Evolutionary conservation across 352 stramenopile genomes (phyloP).

Genomic region (Phytophthora tubulina): DNA sequence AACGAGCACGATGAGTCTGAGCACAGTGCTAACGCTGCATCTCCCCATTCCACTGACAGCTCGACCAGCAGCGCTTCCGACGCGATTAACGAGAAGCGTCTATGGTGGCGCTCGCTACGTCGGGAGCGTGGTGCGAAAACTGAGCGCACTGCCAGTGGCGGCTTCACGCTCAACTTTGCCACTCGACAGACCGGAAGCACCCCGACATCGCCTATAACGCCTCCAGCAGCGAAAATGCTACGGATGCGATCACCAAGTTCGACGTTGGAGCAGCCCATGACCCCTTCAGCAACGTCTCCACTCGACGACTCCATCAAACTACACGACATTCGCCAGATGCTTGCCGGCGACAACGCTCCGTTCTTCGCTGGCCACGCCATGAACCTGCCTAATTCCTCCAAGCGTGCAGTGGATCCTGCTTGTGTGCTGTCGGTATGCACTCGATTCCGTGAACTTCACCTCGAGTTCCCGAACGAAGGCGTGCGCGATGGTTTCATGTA

Average conservation of each 20-base stretch:
- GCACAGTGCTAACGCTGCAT: slow-evolving; percentile 33
- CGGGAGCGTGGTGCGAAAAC: slow-evolving; percentile 62
- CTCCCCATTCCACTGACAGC: slow-evolving; percentile 42
- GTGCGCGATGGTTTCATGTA: slow-evolving; percentile 74
- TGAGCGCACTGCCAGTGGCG: slow-evolving; percentile 72
- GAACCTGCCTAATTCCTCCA: slow-evolving; percentile 55
- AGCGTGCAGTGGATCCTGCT: slow-evolving; percentile 61
- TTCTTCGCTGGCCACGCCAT: slow-evolving; percentile 68
- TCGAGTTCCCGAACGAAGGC: slow-evolving; percentile 77
- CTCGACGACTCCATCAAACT: slow-evolving; percentile 73
- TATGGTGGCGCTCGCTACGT: slow-evolving; percentile 80
- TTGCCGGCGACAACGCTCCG: slow-evolving; percentile 51
- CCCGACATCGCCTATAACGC: slow-evolving; percentile 45
- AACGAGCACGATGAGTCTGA: slow-evolving; percentile 32
- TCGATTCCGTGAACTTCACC: slow-evolving; percentile 70
- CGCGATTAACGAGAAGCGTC: slow-evolving; percentile 65
- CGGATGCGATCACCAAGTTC: slow-evolving; percentile 22
- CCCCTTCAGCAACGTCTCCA: slow-evolving; percentile 29
- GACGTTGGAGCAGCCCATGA: slow-evolving; percentile 19
- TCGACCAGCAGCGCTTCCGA: slow-evolving; percentile 53
- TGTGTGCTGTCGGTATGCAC: slow-evolving; percentile 73
- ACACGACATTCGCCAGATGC: slow-evolving; percentile 63
- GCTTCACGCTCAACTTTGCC: slow-evolving; percentile 63
- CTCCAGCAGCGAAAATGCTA: slow-evolving; percentile 23
- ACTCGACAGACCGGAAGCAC: slow-evolving; percentile 44